Base-by-base conservation (phyloP, 2,329 filamentous ascomycete species). In the Ophiocordyceps unilateralis region DNA sequence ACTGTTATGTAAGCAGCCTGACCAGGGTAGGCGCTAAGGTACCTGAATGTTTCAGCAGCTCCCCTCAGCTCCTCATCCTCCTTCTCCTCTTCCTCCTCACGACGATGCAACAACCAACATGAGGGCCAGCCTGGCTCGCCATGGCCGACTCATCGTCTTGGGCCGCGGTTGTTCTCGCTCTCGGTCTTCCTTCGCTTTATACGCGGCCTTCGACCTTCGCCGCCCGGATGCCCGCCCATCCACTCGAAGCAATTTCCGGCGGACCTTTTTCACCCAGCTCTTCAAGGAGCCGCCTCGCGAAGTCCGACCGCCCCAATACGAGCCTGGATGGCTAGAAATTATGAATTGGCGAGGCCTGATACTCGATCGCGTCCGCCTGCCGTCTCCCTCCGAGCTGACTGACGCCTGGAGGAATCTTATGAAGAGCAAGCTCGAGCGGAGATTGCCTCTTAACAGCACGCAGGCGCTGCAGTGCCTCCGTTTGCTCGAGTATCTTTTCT, bases 281-380 rank as follows among this genome's bases (percentile, higher is more conserved):
- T 72, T 83, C 50, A 57, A 67, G 48, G 76, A 77, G 51, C 63
- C 74, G 4, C 70, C 76, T 17, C 68, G 74, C 45, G 64, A 72
- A 44, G 60, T 78, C 38, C 79, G 76, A 56, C 67, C 75, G 20
- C 67, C 78, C 41, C 70, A 78, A 51, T 65, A 78, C 46, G 82
- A 78, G 53, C 81, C 76, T 1, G 87, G 86, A 43, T 74, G 87
- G 53, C 75, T 77, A 49, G 72, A 71, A 15, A 74, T 94, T 63
- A 72, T 83, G 52, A 72, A 83, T 45, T 72, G 85, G 57, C 66
- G 73, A 42, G 74, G 74, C 50, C 72, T 76, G 46, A 64, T 79
- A 50, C 68, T 72, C 42, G 71, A 83, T 44, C 69, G 73, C 42
- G 66, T 78, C 30, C 74, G 85, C 28, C 72, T 76, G 10, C 86